Percentiles rank a stretch among this genome's conserved stretches.
Evolutionary conservation across 1,139 yeast species (phyloP).

Genomic region (Debaryomyces fabryi): DNA sequence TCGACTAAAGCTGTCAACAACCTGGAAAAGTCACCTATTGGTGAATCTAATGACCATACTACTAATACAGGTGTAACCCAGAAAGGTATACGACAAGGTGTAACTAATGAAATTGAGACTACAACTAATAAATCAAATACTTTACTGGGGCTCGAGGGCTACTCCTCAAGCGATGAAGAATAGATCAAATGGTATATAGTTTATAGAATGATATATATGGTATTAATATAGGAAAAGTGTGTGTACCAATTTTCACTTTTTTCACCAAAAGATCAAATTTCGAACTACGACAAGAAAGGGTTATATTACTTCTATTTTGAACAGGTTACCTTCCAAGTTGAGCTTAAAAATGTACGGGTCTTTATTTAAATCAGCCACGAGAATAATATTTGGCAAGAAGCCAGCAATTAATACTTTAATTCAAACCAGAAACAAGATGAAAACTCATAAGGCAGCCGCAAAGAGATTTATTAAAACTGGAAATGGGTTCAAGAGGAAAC

Average conservation of each 20-base stretch:
- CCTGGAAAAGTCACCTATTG: background rate
- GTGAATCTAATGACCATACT: background rate
- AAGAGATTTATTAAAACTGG: slow-evolving; percentile 80
- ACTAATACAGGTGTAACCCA: background rate
- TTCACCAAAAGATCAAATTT: slow-evolving; percentile 3
- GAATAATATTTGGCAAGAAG: slow-evolving; percentile 21
- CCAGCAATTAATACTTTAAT: slow-evolving; percentile 27
- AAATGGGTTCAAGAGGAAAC: slow-evolving; percentile 56
- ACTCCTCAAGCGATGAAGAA: slow-evolving; percentile 17
- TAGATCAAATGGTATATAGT: background rate
- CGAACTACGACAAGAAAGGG: background rate
- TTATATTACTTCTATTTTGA: background rate
- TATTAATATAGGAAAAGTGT: background rate
- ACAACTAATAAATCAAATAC: background rate
- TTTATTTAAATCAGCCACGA: slow-evolving; percentile 21
- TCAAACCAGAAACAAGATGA: slow-evolving; percentile 55
- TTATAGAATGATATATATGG: background rate
- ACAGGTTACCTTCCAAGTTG: background rate
- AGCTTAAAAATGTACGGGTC: slow-evolving; percentile 9
- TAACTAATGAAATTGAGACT: background rate
- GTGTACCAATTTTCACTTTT: background rate
- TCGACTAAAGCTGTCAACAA: background rate
- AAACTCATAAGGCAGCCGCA: slow-evolving; percentile 77
- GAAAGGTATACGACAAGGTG: background rate
- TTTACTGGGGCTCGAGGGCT: slow-evolving; percentile 8